Evolutionary conservation across 2,329 filamentous ascomycete genomes (phyloP), one percentile per base, ranked within the genome.

Genomic region (Arachnopeziza araneosa): DNA sequence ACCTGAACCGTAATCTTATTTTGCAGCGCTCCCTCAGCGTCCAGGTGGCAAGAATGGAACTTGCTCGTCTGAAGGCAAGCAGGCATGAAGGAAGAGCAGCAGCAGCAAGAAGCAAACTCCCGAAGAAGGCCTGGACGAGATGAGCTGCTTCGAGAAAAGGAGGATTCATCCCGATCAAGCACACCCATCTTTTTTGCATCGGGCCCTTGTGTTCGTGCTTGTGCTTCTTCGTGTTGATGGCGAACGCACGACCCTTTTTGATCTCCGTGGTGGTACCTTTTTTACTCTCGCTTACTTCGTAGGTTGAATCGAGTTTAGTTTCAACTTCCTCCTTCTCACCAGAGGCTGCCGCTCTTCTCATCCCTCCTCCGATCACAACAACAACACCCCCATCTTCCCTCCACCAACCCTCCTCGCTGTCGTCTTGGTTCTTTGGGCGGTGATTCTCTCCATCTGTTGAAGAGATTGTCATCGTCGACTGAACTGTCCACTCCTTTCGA

Each of bases 401-500:
- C n/a, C 24, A 52, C 36, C 36, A 44, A 14, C 36, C 36, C n/a
- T 52, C 19, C 26, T 30, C 26, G 26, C 26, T 30, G 26, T n/a
- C 52, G 23, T 54, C n/a, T 58, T 58, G 50, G 51, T 48, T 26
- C 51, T 48, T 19, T 48, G 24, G 52, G 32, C 32, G 23, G 56
- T 54, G 51, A 44, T 17, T 32, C 51, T 58, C 50, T 52, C 32
- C 17, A 32, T 54, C 32, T 22, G n/a, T 24, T 32, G 36, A 54
- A 23, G 51, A 58, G 56, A 54, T 24, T 21, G n/a, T 51, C 53
- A 36, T 54, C 50, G 23, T 58, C 56, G 48, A 24, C 26, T 50
- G 56, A 30, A 58, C 56, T 53, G 56, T 58, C 56, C 56, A 48
- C 51, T 58, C 56, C 44, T 58, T 58, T 53, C 17, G 17, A 14